These are phyloP conservation scores for Vanderwaltozyma verrucispora DNA, from an alignment of 805 yeast species.

Conservation along the genomic window DNA sequence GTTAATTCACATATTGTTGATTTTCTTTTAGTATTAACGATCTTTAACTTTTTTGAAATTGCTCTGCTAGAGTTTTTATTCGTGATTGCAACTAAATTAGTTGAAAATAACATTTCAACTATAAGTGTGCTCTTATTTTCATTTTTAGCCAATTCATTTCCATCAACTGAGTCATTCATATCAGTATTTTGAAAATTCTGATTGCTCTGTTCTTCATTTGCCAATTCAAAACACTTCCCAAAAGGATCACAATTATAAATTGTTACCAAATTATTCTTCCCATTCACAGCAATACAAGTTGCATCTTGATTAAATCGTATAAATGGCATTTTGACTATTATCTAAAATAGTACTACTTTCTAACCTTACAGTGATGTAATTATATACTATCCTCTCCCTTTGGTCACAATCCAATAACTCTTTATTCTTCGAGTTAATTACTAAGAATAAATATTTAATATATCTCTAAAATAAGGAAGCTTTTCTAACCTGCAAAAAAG, in stretches of 20 bases:
- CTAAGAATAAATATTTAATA: too few species aligned
- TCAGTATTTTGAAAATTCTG: conserved; percentile 9
- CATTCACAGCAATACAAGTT: conserved; percentile 62
- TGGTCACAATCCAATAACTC: too few species aligned
- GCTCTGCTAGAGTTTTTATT: conserved; percentile 57
- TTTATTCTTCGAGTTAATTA: too few species aligned
- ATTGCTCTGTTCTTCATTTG: too few species aligned
- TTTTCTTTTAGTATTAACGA: conserved; percentile 62
- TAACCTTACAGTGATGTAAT: too few species aligned
- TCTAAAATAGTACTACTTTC: too few species aligned
- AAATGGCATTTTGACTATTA: conserved; percentile 11
- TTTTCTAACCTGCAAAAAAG: too few species aligned
- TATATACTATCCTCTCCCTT: too few species aligned
- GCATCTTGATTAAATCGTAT: conserved; percentile 79
- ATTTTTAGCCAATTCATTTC: too few species aligned
- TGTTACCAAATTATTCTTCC: conserved; percentile 52
- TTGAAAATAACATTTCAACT: conserved; percentile 84
- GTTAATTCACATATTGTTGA: conserved; percentile 76
- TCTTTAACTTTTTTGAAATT: conserved; percentile 50
- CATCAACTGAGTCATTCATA: too few species aligned
- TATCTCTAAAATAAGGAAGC: too few species aligned
- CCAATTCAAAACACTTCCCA: conserved; percentile 52
- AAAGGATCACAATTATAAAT: conserved; percentile 86
- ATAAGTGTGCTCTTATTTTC: conserved; percentile 21
- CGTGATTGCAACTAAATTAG: conserved; percentile 77